A percentile compares a stretch with the other conserved stretches of the same genome.
Evolutionary conservation across 306 rosid species (phyloP).

Genomic region (Cicer cuneatum): DNA sequence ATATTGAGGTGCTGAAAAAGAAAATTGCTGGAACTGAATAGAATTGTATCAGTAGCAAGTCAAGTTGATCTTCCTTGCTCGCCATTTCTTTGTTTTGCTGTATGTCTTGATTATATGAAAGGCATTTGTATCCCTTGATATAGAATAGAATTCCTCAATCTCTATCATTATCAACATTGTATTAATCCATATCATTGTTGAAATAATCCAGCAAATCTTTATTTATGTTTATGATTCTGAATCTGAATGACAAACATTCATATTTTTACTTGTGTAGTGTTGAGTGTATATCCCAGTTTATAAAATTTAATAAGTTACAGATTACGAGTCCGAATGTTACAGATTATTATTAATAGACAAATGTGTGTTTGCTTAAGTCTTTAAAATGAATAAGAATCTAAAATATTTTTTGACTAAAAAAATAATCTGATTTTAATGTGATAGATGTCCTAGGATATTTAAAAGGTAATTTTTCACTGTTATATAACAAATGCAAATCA

Average conservation of each 20-base stretch:
- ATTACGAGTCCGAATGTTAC: no score
- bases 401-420: no score
- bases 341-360: no score
- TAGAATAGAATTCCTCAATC: constrained; percentile 53
- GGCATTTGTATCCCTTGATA: constrained; percentile 61
- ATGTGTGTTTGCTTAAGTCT: no score
- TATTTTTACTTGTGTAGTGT: neutral
- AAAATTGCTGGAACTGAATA: constrained; percentile 92
- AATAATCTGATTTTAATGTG: no score
- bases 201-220: constrained; percentile 54
- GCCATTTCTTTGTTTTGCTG: constrained; percentile 53
- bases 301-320: no score
- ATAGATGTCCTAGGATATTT: no score
- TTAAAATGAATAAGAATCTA: no score
- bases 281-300: neutral
- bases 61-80: constrained; percentile 41
- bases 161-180: constrained; percentile 50
- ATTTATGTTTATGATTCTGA: constrained; percentile 43
- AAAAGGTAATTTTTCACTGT: no score
- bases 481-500: no score
- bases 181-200: constrained; percentile 44
- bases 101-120: constrained; percentile 49
- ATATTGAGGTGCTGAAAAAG: constrained; percentile 87
- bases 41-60: constrained; percentile 32
- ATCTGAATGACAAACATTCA: constrained; percentile 16